These are phyloP conservation scores for Spongiforma sp. DNA, from an alignment of 1,284 basidiomycete genomes.

Conservation along the genomic window DNA sequence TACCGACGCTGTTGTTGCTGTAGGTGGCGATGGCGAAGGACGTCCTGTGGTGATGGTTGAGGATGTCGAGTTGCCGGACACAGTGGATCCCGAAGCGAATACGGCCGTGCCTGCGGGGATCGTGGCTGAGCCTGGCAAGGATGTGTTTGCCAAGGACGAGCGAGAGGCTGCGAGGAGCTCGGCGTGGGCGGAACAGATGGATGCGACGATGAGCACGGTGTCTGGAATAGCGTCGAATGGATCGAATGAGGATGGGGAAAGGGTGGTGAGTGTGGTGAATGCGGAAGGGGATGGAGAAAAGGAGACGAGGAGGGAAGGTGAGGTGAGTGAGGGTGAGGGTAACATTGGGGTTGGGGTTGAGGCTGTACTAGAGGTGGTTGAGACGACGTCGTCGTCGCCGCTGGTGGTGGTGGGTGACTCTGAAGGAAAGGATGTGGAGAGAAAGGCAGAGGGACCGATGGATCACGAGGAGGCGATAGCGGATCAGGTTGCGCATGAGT, in stretches of 20 bases:
- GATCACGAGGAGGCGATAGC: too few relatives aligned
- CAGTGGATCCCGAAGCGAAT: slow-evolving; percentile 35
- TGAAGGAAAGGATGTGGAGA: too few relatives aligned
- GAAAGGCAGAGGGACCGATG: too few relatives aligned
- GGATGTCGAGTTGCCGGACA: slow-evolving; percentile 27
- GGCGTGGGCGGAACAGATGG: background rate
- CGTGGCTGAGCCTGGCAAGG: slow-evolving; percentile 67
- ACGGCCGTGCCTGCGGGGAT: slow-evolving; percentile 52
- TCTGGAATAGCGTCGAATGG: background rate
- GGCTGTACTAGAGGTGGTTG: too few relatives aligned
- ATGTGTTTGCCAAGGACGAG: slow-evolving; percentile 59
- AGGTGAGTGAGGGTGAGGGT: background rate
- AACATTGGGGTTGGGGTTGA: background rate
- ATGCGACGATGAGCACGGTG: background rate
- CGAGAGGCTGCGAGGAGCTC: slow-evolving; percentile 40
- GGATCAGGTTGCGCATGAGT: too few relatives aligned
- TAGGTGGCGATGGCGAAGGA: background rate
- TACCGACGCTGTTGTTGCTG: background rate
- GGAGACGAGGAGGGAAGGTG: too few relatives aligned
- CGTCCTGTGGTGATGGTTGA: background rate
- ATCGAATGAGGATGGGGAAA: slow-evolving; percentile 12
- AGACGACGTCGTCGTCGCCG: too few relatives aligned
- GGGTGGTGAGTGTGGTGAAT: slow-evolving; percentile 20
- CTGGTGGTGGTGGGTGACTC: too few relatives aligned
- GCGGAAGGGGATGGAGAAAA: background rate